Conservation (phyloP, 1,284 basidiomycete genomes). For the Apiotrichum akiyoshidainum region DNA sequence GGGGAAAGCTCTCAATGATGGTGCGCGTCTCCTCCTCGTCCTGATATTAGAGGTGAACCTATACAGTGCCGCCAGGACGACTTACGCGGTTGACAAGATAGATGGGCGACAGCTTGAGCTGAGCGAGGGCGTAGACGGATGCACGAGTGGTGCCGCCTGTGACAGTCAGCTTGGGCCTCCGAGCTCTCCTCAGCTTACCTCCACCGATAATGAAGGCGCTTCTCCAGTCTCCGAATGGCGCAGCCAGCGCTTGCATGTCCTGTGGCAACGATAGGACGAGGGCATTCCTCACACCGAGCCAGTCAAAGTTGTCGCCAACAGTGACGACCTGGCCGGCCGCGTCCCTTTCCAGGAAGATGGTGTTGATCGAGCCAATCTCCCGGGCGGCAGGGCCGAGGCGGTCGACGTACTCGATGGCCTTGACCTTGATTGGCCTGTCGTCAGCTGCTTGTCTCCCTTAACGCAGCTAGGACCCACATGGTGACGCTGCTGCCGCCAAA, state of each 20-base stretch:
- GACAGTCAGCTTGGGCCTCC: conserved; percentile 57
- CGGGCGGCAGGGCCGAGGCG: conserved; percentile 68
- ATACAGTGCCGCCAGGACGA: no score
- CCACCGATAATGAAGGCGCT: conserved; percentile 70
- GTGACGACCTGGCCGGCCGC: conserved; percentile 56
- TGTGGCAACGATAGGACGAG: not conserved
- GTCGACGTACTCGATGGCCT: conserved; percentile 72
- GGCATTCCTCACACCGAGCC: conserved; percentile 58
- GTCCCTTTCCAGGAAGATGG: conserved; percentile 60
- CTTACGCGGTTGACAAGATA: conserved; percentile 69
- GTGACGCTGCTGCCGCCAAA: conserved; percentile 94
- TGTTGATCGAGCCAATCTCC: conserved; percentile 82
- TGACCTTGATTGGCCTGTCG: conserved; percentile 71
- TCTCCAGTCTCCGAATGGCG: conserved; percentile 4
- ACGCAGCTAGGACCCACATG: conserved; percentile 35
- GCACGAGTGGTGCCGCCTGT: conserved; percentile 74
- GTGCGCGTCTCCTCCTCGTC: conserved; percentile 13
- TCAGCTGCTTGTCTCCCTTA: not conserved
- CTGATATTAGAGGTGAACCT: not conserved
- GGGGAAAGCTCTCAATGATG: conserved; percentile 4
- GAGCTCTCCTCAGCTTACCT: conserved; percentile 51
- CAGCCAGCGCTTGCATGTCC: not conserved
- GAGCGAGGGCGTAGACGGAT: conserved; percentile 74
- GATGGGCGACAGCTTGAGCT: conserved; percentile 63
- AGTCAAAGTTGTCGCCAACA: conserved; percentile 83